Evolutionary conservation across 2,329 filamentous ascomycete genomes (phyloP), one percentile per base, ranked within the genome.

Genomic region (Microthyrium microscopicum): DNA sequence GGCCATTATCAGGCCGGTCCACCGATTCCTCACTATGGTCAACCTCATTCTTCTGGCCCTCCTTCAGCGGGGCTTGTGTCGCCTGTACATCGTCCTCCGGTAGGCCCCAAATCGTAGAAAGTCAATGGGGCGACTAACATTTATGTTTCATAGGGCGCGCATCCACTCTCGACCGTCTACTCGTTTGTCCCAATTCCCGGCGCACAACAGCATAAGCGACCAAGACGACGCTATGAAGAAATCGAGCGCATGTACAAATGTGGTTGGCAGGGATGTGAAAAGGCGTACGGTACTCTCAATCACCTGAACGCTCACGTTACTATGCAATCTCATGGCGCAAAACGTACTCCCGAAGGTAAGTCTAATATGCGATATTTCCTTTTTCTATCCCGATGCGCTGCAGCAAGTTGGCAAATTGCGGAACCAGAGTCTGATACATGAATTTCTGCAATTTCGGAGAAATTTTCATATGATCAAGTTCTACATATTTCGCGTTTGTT

Each of bases 191-290:
- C 89, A 0, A 95, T 95, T 48, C 89, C 89, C 2, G 89, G 89
- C 42, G 83, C 87, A 9, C 85, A 94, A 53, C 89, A 98, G 54
- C 87, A 95, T 56, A 98, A 98, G 64, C 74, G 89, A 38, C 89
- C 89, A 9, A 73, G 89, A 42, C 69, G 89, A 47, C 73, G 89
- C 34, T 98, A 94, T 48, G 89, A 98, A 57, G 89, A 98, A 54
- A 98, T 98, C 46, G 89, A 98, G 62, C 77, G 89, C 51, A 95
- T 98, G 89, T 95, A 98, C 66, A 95, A 95, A 58, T 98, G 89
- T 51, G 89, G 87, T 18, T 95, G 84, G 82, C 87, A 94, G 43
- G 85, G 85, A 6, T 98, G 89, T 51, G 89, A 98, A 58, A 98
- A 98, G 61, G 89, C 89, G 3, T 98, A 98, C 46, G 89, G 89